Conservation (phyloP, 306 rosid species). For the Herpetospermum pedunculosum region DNA sequence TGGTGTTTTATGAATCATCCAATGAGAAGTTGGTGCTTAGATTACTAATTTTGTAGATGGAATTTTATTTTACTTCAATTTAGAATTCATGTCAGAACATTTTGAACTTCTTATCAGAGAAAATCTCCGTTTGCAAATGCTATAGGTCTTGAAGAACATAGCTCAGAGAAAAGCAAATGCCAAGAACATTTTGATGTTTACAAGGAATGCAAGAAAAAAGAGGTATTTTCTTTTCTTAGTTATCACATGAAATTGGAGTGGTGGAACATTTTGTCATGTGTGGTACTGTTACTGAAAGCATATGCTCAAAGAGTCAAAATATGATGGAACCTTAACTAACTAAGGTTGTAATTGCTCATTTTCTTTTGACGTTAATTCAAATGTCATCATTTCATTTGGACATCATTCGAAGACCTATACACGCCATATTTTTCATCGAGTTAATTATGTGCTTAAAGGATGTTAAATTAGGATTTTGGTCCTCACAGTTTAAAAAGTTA, state of each 20-base stretch:
- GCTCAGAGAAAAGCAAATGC: constrained; percentile 72
- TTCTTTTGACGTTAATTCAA: not conserved
- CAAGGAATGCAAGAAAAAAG: constrained; percentile 95
- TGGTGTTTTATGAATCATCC: not conserved
- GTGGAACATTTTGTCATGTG: not conserved
- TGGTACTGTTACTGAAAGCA: not conserved
- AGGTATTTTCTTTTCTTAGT: constrained; percentile 35
- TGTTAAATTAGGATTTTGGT: not conserved
- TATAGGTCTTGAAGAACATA: constrained; percentile 69
- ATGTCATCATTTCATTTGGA: not conserved
- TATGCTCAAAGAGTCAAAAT: not conserved
- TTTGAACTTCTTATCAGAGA: not conserved
- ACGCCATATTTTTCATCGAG: not conserved
- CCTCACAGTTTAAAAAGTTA: not conserved
- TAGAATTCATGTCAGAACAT: not conserved
- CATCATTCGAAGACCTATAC: not conserved
- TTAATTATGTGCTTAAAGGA: not conserved
- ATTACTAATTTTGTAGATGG: not conserved
- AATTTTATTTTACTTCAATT: not conserved
- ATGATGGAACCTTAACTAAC: not conserved
- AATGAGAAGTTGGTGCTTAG: not conserved
- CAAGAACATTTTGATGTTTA: constrained; percentile 81
- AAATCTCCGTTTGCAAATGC: not conserved
- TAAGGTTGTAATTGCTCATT: not conserved
- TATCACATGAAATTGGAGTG: not conserved